These are phyloP conservation scores for Tetraselmis chui DNA, from an alignment of 139 green algal genomes.

Conservation along the genomic window DNA sequence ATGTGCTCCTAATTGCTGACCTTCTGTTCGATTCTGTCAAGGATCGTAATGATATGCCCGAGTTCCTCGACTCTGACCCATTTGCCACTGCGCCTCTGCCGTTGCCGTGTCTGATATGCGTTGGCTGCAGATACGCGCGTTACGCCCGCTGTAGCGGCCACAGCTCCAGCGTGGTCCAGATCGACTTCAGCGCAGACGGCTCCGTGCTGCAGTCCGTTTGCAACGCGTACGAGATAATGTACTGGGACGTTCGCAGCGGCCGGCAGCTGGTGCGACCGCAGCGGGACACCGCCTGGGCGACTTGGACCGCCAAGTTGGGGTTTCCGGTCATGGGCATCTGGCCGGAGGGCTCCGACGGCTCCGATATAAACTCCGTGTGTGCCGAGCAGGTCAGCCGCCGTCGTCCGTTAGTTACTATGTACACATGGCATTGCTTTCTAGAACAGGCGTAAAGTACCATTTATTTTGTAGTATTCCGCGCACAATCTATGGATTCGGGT, in stretches of 20 bases:
- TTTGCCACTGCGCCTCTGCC: no score
- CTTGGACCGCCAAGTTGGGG: conserved; percentile 20
- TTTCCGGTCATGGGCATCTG: conserved; percentile 29
- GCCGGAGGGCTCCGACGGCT: conserved; percentile 15
- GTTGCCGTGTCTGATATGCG: no score
- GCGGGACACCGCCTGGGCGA: conserved; percentile 26
- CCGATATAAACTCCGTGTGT: conserved; percentile 25
- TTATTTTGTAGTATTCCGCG: no score
- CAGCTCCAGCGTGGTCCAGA: conserved; percentile 6
- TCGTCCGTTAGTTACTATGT: no score
- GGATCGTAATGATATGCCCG: no score
- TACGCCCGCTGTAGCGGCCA: conserved; percentile 15
- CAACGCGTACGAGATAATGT: conserved; percentile 43
- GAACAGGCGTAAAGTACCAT: no score
- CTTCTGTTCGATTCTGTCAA: no score
- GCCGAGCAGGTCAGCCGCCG: neutral
- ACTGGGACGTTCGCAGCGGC: conserved; percentile 19
- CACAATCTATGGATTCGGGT: no score
- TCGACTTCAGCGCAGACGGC: conserved; percentile 17
- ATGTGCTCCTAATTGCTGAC: no score
- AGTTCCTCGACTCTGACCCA: no score
- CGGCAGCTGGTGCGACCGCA: conserved; percentile 12
- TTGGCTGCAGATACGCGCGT: neutral
- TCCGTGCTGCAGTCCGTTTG: conserved; percentile 19
- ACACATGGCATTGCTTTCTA: no score